phyloP scores from a whole-genome alignment of 2,329 filamentous ascomycete species.

The Conoideocrella luteorostrata region DNA sequence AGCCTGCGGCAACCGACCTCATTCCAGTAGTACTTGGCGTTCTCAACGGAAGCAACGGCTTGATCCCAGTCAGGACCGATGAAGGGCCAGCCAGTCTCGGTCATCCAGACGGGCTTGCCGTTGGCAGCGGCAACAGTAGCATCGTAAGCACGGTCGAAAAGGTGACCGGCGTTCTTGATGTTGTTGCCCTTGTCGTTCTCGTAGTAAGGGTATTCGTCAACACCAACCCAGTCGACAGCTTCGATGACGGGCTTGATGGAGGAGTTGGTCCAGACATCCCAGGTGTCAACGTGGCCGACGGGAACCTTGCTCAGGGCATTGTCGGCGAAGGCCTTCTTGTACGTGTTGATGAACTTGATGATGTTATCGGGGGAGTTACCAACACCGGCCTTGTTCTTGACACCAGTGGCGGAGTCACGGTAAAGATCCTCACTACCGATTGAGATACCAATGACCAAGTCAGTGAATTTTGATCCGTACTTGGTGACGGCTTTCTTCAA shows the following conservation, averaged over 20 bases:
- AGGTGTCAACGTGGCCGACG: conserved; percentile 63
- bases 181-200: conserved; percentile 48
- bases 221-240: conserved; percentile 58
- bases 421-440: conserved; percentile 65
- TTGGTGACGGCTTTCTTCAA: conserved; percentile 48
- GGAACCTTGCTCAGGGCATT: conserved; percentile 39
- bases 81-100: conserved; percentile 61
- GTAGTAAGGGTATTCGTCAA: conserved; percentile 63
- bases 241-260: conserved; percentile 55
- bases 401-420: conserved; percentile 53
- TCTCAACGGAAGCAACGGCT: conserved; percentile 48
- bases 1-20: conserved; percentile 53
- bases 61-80: conserved; percentile 46
- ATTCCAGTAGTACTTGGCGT: conserved; percentile 59
- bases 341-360: conserved; percentile 60
- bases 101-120: conserved; percentile 53
- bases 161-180: conserved; percentile 47
- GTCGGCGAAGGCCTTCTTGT: conserved; percentile 49
- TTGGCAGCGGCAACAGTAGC: conserved; percentile 37
- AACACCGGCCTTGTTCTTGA: conserved; percentile 54
- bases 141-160: conserved; percentile 47
- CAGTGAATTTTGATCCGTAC: conserved; percentile 44
- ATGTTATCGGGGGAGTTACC: conserved; percentile 55
- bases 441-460: conserved; percentile 57
- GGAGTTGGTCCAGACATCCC: conserved; percentile 54